Evolutionary conservation across 2,329 filamentous ascomycete species (phyloP).

Genomic region (Plenodomus tracheiphilus): DNA sequence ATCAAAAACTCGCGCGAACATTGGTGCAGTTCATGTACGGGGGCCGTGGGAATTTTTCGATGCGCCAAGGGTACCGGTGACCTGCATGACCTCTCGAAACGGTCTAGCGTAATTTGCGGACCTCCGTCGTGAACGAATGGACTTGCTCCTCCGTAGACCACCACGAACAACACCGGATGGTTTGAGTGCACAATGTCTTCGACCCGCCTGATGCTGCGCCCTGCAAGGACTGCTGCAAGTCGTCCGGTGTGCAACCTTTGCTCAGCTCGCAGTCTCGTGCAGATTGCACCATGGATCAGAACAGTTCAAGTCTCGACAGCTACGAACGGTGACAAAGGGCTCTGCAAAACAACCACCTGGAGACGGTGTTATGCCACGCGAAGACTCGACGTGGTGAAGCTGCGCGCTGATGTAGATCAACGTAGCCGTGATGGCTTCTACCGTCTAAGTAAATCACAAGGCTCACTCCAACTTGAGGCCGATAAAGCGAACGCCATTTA

Average conservation of each 20-base stretch:
- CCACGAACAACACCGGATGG: neutral
- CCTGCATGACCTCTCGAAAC: neutral
- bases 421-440: constrained; percentile 25
- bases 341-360: neutral
- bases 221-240: constrained; percentile 10
- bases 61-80: constrained; percentile 25
- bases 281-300: neutral
- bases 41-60: constrained; percentile 22
- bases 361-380: constrained; percentile 20
- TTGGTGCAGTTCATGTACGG: constrained; percentile 17
- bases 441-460: constrained; percentile 18
- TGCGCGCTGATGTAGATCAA: constrained; percentile 25
- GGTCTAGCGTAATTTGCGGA: constrained; percentile 11
- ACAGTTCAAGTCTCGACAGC: neutral
- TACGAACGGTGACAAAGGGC: neutral
- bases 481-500: constrained; percentile 27
- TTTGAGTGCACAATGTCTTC: constrained; percentile 21
- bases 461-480: constrained; percentile 17
- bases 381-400: constrained; percentile 16
- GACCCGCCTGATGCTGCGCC: constrained; percentile 13
- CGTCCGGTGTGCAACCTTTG: constrained; percentile 21
- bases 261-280: neutral
- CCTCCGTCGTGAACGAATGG: constrained; percentile 7
- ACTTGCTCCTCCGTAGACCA: neutral
- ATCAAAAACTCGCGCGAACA: constrained; percentile 38